phyloP scores from a whole-genome alignment of 257 asterid genomes.

The Cynanchum wilfordii region DNA sequence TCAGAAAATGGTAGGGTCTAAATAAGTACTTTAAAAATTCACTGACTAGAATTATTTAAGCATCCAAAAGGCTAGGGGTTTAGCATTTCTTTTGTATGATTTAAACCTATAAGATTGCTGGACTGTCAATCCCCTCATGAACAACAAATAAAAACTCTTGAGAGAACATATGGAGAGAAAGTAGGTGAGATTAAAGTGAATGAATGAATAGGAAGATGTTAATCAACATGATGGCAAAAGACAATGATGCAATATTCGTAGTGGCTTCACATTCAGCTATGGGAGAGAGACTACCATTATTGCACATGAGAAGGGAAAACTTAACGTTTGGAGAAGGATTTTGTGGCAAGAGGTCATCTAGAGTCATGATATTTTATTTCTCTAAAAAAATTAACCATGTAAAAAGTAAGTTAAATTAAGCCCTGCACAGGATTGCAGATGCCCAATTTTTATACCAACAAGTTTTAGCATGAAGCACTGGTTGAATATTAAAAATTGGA shows the following conservation, averaged over 20 bases:
- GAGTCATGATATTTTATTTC: not conserved
- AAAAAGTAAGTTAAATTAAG: not conserved
- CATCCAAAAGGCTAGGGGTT: not conserved
- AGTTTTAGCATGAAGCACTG: not conserved
- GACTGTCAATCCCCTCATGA: not conserved
- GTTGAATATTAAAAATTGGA: not conserved
- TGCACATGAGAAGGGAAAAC: not conserved
- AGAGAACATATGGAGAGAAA: not conserved
- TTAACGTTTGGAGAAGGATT: not conserved
- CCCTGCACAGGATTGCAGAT: not conserved
- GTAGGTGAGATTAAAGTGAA: not conserved
- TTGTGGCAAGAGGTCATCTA: not conserved
- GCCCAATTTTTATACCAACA: not conserved
- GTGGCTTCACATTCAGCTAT: not conserved
- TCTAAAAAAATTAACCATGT: too few relatives aligned
- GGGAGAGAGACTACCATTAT: not conserved
- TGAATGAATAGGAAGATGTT: too few relatives aligned
- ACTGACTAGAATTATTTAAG: too few relatives aligned
- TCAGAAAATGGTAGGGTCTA: too few relatives aligned
- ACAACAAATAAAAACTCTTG: not conserved
- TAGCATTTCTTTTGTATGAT: not conserved
- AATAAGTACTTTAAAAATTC: too few relatives aligned
- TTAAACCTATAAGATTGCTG: not conserved
- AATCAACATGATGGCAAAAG: not conserved
- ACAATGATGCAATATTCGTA: not conserved